Evolutionary conservation across 805 yeast genomes (phyloP), one percentile per base, ranked within the genome.

Genomic region (Starmerella bombi): DNA sequence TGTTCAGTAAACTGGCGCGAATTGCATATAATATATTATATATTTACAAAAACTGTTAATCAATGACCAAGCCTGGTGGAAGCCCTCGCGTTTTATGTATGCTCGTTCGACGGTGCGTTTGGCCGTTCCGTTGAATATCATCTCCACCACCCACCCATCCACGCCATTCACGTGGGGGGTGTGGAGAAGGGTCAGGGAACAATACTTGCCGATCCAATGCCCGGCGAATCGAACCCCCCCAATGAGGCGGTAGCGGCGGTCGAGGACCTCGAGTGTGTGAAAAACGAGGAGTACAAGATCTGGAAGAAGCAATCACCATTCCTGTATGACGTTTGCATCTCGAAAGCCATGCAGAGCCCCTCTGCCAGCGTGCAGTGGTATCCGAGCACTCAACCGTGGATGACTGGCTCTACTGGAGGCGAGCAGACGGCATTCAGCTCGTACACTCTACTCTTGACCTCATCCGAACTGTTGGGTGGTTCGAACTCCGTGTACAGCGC

Each of bases 271-370:
- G 49, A 48, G 43, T 38, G 43, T 4, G 38, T 54, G 19, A 34
- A 42, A 23, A 52, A 52, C 38, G 49, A 48, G 56, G 70, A 70
- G 39, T 76, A 75, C 59, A 62, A 70, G 37, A 60, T 68, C 25
- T 76, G 80, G 80, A 76, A 76, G 63, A 75, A 75, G 51, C 76
- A 75, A 50, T 58, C 74, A 2, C 79, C 78, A 8, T 63, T 67
- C 35, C 59, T 75, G 29, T 76, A 76, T 57, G 76, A 72, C 45
- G 65, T 71, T 33, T 59, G 76, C 15, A 63, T 69, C 31, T 69
- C 80, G 5, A 61, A 69, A 29, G 66, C 80, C 5, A 59, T 74
- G 29, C 56, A 66, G 19, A 74, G 80, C 79, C 81, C 82, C 3
- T 70, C 79, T 3, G 54, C 74, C 30, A 63, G 77, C 3, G 67